These are phyloP conservation scores for Paramecium primaurelia DNA, from an alignment of 73 alveolate genomes.

Conservation along the genomic window DNA sequence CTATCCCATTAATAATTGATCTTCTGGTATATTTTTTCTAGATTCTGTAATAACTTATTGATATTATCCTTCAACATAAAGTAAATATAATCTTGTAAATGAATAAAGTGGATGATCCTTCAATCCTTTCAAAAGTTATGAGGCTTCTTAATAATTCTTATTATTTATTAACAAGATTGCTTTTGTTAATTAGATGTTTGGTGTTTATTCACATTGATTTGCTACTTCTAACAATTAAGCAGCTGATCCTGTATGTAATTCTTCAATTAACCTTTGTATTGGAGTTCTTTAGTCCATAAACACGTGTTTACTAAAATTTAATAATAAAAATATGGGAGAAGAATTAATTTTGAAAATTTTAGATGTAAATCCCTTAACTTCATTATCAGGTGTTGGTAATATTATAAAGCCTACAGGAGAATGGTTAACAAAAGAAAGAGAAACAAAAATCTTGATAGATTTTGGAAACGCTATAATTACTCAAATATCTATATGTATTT, in stretches of 20 bases:
- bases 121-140: background rate
- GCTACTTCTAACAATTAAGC: background rate
- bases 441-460: background rate
- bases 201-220: background rate
- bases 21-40: background rate
- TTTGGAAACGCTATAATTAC: background rate
- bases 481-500: background rate
- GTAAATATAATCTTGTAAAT: background rate
- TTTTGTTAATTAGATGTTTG: background rate
- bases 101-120: background rate
- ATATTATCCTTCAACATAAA: background rate
- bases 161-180: background rate
- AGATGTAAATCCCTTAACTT: background rate
- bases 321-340: background rate
- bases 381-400: background rate
- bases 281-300: constrained; percentile 38
- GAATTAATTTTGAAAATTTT: background rate
- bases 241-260: background rate
- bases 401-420: background rate
- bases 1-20: background rate
- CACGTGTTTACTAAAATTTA: constrained; percentile 3
- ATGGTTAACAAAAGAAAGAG: background rate
- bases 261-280: background rate
- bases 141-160: background rate
- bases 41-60: background rate